Base-by-base conservation (phyloP, 345 rosid species). In the Populus simonii region DNA sequence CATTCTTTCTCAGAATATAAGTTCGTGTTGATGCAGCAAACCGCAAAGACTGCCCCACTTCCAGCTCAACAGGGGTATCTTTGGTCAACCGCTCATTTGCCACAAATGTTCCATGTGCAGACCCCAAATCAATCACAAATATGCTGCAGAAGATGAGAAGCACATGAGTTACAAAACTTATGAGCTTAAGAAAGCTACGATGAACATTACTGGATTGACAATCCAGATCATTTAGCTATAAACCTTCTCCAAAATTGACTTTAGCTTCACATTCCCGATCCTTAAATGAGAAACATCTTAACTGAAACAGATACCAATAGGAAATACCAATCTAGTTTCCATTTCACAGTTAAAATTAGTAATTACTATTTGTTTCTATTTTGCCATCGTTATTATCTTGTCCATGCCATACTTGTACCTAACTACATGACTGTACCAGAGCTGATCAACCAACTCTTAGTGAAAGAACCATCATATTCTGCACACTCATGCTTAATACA, bases 1-100 rank as follows among this genome's bases (percentile, higher is more conserved):
- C 78, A 68, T 95, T 90, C 90, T 92, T 96, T 83, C 94, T 90
- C 71, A 96, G 75, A 71, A 96, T 72, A 70, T 96, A 96, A 74
- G 83, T 81, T 84, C 98, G 87, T 9, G 99, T 96, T 53, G 99
- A 96, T 1, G 98, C 98, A 79, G 97, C 97, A 77, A 96, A 93
- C 36, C 94, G 87, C 86, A 96, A 81, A 7, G 99, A 93, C 61
- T 96, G 98, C 61, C 96, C 96, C 62, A 80, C 88, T 79, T 86
- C 93, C 62, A 83, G 87, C 86, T 96, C 95, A 73, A 88, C 90
- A 13, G 91, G 89, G 13, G 86, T 83, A 49, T 89, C 98, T 82
- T 91, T 93, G 66, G 83, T 86, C 82, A 96, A 77, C 36, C 99
- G 87, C 87, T 96, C 99, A 71, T 92, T 90, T 7, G 98, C 98